Conservation (phyloP, 441 rosid genomes). For the Bruguiera hainesii region DNA sequence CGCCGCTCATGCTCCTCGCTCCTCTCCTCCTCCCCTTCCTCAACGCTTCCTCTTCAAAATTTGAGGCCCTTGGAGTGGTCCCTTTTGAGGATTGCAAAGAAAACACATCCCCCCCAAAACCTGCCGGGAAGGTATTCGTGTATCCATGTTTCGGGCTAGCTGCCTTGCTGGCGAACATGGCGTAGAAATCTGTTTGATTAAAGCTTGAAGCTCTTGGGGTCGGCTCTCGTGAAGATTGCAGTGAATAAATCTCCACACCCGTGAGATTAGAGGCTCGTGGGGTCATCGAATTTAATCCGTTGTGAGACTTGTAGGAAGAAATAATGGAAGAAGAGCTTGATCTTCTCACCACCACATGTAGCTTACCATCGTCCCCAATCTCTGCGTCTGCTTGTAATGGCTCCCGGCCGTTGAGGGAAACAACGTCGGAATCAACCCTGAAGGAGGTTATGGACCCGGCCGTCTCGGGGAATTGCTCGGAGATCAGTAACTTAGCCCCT, state of each 20-base stretch:
- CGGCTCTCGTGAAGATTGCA: constrained; percentile 61
- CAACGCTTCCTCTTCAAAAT: constrained; percentile 75
- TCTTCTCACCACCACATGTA: constrained; percentile 59
- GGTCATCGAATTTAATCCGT: constrained; percentile 35
- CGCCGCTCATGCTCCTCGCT: constrained; percentile 74
- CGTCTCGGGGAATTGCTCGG: constrained; percentile 71
- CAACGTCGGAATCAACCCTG: constrained; percentile 68
- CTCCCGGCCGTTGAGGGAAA: constrained; percentile 72
- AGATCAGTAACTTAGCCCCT: constrained; percentile 56
- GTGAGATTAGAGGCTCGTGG: constrained; percentile 50
- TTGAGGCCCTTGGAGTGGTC: constrained; percentile 68
- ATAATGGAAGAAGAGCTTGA: constrained; percentile 35
- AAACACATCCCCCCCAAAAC: constrained; percentile 42
- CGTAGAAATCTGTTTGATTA: constrained; percentile 64
- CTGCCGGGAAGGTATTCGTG: constrained; percentile 41
- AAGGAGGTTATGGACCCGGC: constrained; percentile 73
- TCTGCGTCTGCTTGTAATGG: constrained; percentile 67
- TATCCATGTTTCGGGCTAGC: constrained; percentile 25
- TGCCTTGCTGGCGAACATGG: constrained; percentile 30
- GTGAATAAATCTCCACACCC: constrained; percentile 70
- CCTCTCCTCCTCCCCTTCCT: constrained; percentile 51
- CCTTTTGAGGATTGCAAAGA: constrained; percentile 77
- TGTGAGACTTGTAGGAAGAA: constrained; percentile 28
- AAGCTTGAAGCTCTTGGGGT: constrained; percentile 78
- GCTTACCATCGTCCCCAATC: constrained; percentile 69